Evolutionary conservation across 208 protist species (phyloP).

Genomic region (Trypanosoma lewisi): DNA sequence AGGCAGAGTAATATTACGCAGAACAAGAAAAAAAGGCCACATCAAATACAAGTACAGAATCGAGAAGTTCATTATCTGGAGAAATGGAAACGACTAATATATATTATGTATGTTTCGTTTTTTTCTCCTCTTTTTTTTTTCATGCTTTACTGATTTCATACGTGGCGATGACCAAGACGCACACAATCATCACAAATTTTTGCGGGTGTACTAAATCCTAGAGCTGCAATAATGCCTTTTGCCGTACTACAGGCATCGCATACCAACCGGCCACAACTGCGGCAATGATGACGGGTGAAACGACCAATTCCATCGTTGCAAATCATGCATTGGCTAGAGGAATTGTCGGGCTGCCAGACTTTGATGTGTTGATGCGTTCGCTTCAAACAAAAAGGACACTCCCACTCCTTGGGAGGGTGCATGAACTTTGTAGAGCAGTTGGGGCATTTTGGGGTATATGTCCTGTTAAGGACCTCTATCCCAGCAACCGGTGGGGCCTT

Average conservation of each 20-base stretch:
- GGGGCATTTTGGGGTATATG: conserved; percentile 74
- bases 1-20: no score
- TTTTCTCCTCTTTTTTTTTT: conserved; percentile 5
- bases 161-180: conserved; percentile 3
- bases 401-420: conserved; percentile 61
- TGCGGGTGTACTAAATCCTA: conserved; percentile 63
- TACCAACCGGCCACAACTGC: conserved; percentile 75
- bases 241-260: conserved; percentile 64
- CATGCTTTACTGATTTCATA: neutral
- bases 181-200: conserved; percentile 86
- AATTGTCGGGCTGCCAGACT: conserved; percentile 82
- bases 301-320: conserved; percentile 63
- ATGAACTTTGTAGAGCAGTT: conserved; percentile 52
- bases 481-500: conserved; percentile 50
- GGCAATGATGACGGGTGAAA: conserved; percentile 86
- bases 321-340: conserved; percentile 54
- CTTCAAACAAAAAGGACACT: conserved; percentile 66
- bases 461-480: conserved; percentile 51
- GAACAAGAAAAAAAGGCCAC: no score
- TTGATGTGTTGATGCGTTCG: conserved; percentile 35
- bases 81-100: no score
- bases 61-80: neutral
- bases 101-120: no score
- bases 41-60: no score
- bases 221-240: conserved; percentile 45